Base-by-base conservation (phyloP, 2,329 filamentous ascomycete genomes). In the Ophiocordyceps polyrhachis-furcata region DNA sequence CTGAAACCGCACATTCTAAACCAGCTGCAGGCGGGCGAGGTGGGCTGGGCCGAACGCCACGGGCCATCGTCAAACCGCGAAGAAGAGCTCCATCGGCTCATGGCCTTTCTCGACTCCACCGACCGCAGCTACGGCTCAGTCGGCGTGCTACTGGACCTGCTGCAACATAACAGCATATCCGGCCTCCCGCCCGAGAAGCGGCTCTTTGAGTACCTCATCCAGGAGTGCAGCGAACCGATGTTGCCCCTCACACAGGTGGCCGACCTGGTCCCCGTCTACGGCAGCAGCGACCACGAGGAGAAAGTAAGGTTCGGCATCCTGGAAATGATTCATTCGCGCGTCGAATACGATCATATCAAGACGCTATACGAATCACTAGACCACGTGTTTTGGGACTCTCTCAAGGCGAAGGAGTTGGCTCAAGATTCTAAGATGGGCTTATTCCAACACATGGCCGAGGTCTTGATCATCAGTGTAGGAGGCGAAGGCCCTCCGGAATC, bases 51-150 rank as follows among this genome's bases (percentile, higher is more conserved):
- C 5, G 54, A 57, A 12, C 50, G 44, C 17, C 43, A 46, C 25
- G 58, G 56, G 31, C 44, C 51, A 29, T 57, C 56, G 42, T 56
- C 65, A 13, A 56, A 64, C 17, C 63, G 74, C 47, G 57, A 62
- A 44, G 65, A 74, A 21, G 76, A 80, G 54, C 50, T 79, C 2
- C 76, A 79, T 50, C 71, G 76, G 14, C 56, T 81, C 5, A 69
- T 81, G 62, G 76, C 74, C 11, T 79, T 81, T 48, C 63, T 81
- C 3, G 76, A 80, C 46, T 62, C 58, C 11, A 76, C 75, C 0
- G 71, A 79, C 23, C 67, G 77, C 40, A 71, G 68, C 40, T 79
- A 78, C 49, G 76, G 72, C 14, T 72, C 70, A 0, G 67, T 67
- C 20, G 71, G 74, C 45, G 59, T 62, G 5, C 56, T 79, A 6